Evolutionary conservation across 1,139 yeast species (phyloP).

Genomic region (Pichia terricola): DNA sequence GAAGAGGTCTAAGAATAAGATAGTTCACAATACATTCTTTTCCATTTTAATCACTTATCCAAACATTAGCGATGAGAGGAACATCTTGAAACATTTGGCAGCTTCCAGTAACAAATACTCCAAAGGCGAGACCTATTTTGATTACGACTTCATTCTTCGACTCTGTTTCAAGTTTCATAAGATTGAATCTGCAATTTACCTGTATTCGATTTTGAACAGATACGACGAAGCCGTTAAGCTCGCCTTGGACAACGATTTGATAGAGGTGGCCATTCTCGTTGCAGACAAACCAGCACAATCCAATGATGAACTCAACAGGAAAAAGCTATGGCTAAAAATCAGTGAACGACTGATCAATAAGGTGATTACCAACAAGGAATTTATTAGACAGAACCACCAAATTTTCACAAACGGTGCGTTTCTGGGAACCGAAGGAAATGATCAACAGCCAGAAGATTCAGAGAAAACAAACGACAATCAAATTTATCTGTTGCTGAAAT

Average conservation of each 20-base stretch:
- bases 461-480: slow-evolving; percentile 1
- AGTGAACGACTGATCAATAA: slow-evolving; percentile 47
- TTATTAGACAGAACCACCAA: slow-evolving; percentile 16
- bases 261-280: slow-evolving; percentile 50
- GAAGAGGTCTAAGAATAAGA: slow-evolving; percentile 37
- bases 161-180: slow-evolving; percentile 55
- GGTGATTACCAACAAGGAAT: slow-evolving; percentile 22
- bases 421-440: slow-evolving; percentile 6
- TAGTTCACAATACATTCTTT: slow-evolving; percentile 64
- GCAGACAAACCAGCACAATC: slow-evolving; percentile 40
- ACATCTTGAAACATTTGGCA: slow-evolving; percentile 37
- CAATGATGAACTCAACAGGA: slow-evolving; percentile 35
- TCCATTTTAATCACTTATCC: slow-evolving; percentile 60
- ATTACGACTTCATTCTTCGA: slow-evolving; percentile 66
- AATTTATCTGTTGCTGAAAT: slow-evolving; percentile 27
- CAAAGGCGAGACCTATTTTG: slow-evolving; percentile 28
- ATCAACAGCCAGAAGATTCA: background rate
- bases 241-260: slow-evolving; percentile 54
- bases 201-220: slow-evolving; percentile 57
- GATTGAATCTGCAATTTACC: slow-evolving; percentile 56
- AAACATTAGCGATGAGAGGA: slow-evolving; percentile 30
- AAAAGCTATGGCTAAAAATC: slow-evolving; percentile 65
- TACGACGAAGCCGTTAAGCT: slow-evolving; percentile 75
- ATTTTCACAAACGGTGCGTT: slow-evolving; percentile 6
- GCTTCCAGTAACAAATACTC: slow-evolving; percentile 6